Conservation (phyloP, 495 filamentous ascomycete genomes). For the Hypoxylon crocopeplum region DNA sequence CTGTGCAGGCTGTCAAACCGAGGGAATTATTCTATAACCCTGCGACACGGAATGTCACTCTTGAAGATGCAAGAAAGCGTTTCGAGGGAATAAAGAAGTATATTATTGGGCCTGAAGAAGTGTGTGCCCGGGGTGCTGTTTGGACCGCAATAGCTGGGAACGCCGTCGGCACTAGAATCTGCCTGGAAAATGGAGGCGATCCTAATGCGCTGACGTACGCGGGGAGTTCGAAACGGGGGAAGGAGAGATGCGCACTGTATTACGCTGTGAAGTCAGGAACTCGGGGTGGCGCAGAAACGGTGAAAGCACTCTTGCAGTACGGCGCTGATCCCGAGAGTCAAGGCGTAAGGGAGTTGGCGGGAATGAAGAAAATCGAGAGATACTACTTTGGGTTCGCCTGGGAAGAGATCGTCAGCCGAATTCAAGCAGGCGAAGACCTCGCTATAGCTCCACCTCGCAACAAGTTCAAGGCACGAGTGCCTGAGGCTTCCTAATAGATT, state of each 20-base stretch:
- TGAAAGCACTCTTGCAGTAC: conserved; percentile 6
- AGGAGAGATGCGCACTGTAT: background rate
- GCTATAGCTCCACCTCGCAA: too few species aligned
- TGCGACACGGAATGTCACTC: background rate
- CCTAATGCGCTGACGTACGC: background rate
- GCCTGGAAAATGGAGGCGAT: conserved; percentile 23
- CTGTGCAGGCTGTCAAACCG: background rate
- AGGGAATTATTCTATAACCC: background rate
- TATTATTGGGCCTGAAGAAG: conserved; percentile 10
- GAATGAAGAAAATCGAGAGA: conserved; percentile 1
- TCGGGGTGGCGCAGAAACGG: background rate
- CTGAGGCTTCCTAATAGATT: too few species aligned
- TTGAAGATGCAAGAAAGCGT: conserved; percentile 8
- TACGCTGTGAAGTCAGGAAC: background rate
- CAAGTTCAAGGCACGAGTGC: too few species aligned
- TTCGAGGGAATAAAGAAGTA: conserved; percentile 17
- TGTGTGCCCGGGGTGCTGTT: background rate
- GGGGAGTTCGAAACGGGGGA: background rate
- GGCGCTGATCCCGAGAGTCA: background rate
- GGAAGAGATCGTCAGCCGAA: conserved; percentile 16
- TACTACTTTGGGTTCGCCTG: background rate
- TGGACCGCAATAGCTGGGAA: background rate
- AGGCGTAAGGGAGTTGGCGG: background rate
- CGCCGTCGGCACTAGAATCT: background rate
- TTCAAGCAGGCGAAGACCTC: conserved; percentile 15